Evolutionary conservation across 2,329 filamentous ascomycete genomes (phyloP).

Genomic region (Cordyceps militaris): DNA sequence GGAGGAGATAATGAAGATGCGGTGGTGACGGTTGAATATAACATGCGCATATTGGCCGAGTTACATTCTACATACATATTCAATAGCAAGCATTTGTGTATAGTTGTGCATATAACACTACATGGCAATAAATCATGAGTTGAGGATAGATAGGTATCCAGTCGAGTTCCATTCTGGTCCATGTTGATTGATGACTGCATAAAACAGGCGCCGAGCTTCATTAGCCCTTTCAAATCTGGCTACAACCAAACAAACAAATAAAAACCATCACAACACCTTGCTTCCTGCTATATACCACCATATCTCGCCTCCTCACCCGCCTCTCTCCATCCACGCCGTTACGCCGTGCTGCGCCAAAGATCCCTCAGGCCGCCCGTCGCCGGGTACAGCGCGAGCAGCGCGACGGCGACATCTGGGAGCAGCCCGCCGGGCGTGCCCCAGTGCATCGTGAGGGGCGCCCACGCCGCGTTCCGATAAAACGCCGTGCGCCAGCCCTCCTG

Average conservation of each 20-base stretch:
- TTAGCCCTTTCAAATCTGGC: not conserved
- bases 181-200: not conserved
- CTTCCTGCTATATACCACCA: not conserved
- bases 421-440: constrained; percentile 65
- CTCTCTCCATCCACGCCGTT: not conserved
- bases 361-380: constrained; percentile 38
- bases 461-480: constrained; percentile 63
- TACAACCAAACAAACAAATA: not conserved
- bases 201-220: not conserved
- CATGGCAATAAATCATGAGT: not conserved
- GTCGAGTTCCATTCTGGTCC: not conserved
- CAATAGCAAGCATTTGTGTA: no score
- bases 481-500: constrained; percentile 53
- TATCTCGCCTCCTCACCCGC: not conserved
- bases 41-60: no score
- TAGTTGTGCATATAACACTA: no score
- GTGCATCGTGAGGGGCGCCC: constrained; percentile 77
- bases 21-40: constrained; percentile 46
- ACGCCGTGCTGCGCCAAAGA: constrained; percentile 36
- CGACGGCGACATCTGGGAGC: constrained; percentile 34
- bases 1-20: constrained; percentile 65
- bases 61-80: no score
- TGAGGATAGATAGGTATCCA: not conserved
- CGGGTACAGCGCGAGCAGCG: constrained; percentile 38
- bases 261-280: not conserved